Base-by-base conservation (phyloP, 306 rosid species). In the Cucurbita argyrosperma region DNA sequence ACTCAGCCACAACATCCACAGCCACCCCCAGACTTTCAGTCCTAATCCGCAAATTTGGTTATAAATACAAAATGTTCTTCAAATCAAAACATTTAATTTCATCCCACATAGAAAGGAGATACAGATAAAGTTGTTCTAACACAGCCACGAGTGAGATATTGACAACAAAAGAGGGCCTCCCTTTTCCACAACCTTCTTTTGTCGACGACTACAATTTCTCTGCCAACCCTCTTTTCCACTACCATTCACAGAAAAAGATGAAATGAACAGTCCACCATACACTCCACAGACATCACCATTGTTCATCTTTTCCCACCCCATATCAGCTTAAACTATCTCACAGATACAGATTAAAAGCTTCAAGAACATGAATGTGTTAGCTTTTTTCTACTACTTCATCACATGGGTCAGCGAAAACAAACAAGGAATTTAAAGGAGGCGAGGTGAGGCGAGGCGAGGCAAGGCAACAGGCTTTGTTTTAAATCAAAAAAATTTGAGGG, bases 401-500 rank as follows among this genome's bases (percentile, higher is more conserved):
- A 30, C 35, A 30, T 30, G 15, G 63, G n/a, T 55, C 61, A 55
- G 37, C 9, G 61, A 55, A 55, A 23, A 12, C 21, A 61, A 61
- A 30, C 8, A 3, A 30, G 43, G 49, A 8, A 62, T 63, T 76
- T 75, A 26, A 23, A 68, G 74, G 58, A 69, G 45, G 30, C 21
- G 3, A 30, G 35, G 35, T 3, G 1, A 30, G 3, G 26, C 1
- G 45, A 69, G 45, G 26, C 21, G 6, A 26, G 30, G 30, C 30
- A 1, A 26, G 3, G 26, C 26, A 26, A 2, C 35, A 30, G 35
- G 35, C 35, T 30, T 30, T 2, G 3, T 30, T 30, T 30, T 49
- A 57, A 76, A 73, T 78, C 37, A 75, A 72, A 72, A 76, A 64
- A 69, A 37, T 79, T 49, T 19, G 57, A 59, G 81, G 86, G 61